Percentiles rank a stretch among this genome's conserved stretches.
Evolutionary conservation across 352 stramenopile genomes (phyloP).

Genomic region (Phytophthora hybrid): DNA sequence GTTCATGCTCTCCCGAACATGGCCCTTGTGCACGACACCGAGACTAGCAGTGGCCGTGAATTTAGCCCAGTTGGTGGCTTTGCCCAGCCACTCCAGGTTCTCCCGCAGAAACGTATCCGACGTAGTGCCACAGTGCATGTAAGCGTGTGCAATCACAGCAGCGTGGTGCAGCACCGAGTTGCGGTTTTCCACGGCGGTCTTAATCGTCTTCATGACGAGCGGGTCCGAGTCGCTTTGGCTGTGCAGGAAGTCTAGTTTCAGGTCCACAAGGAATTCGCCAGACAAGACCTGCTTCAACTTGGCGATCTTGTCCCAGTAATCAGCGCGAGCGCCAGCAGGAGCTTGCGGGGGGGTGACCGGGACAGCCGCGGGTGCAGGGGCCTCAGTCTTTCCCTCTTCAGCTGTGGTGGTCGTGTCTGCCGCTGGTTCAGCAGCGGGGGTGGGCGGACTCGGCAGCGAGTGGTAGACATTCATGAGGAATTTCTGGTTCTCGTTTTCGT

Average conservation of each 20-base stretch:
- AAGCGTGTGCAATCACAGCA: slow-evolving; percentile 96
- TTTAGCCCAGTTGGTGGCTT: slow-evolving; percentile 99
- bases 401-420: slow-evolving; percentile 35
- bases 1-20: slow-evolving; percentile 98
- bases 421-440: slow-evolving; percentile 38
- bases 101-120: slow-evolving; percentile 98
- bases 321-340: slow-evolving; percentile 55
- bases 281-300: slow-evolving; percentile 90
- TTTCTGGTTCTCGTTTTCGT: slow-evolving; percentile 98
- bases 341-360: slow-evolving; percentile 43
- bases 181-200: slow-evolving; percentile 93
- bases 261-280: slow-evolving; percentile 92
- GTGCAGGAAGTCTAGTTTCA: slow-evolving; percentile 95
- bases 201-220: slow-evolving; percentile 95
- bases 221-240: slow-evolving; percentile 91
- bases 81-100: slow-evolving; percentile 99
- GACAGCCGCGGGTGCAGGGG: slow-evolving; percentile 36
- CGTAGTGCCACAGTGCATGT: slow-evolving; percentile 98
- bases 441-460: slow-evolving; percentile 73
- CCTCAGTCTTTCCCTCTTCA: slow-evolving; percentile 55
- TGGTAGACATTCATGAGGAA: slow-evolving; percentile 95
- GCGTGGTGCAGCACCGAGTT: slow-evolving; percentile 98
- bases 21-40: slow-evolving; percentile 98
- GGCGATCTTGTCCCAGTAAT: slow-evolving; percentile 87
- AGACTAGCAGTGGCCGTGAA: slow-evolving; percentile 98